A percentile compares a stretch with the other conserved stretches of the same genome.
Conservation (phyloP, 176 grass and related monocot genomes). For the bread wheat (Triticum aestivum) region DNA sequence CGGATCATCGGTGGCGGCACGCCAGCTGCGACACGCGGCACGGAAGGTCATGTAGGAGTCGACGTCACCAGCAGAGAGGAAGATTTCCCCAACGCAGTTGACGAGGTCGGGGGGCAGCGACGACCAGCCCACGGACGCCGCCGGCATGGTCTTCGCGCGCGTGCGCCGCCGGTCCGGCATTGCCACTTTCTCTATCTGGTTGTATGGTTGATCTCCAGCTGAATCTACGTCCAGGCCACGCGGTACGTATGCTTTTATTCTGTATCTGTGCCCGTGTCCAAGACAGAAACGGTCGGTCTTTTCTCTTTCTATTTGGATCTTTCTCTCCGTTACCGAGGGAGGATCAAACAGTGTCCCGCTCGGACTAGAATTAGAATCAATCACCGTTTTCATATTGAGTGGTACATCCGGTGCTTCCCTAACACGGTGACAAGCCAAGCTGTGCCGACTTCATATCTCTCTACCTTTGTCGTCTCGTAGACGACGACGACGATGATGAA, state of each 20-base stretch:
- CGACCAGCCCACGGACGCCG: background rate
- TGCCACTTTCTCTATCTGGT: background rate
- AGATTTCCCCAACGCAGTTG: background rate
- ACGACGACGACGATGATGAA: background rate
- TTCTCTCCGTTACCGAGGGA: too few relatives aligned
- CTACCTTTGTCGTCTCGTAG: background rate
- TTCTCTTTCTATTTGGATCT: too few relatives aligned
- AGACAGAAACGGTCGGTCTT: background rate
- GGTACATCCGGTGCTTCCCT: background rate
- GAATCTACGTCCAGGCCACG: background rate
- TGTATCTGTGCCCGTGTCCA: background rate
- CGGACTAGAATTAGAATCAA: background rate
- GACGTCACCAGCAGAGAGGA: background rate
- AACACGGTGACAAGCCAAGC: background rate
- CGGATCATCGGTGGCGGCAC: background rate
- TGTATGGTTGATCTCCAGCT: background rate
- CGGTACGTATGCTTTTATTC: background rate
- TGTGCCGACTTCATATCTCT: background rate
- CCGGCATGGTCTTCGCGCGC: background rate
- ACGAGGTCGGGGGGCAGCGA: background rate
- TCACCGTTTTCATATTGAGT: background rate
- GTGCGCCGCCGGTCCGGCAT: background rate
- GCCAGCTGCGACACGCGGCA: background rate
- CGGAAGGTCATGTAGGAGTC: background rate
- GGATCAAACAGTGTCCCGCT: background rate